Base-by-base conservation (phyloP, 2,329 filamentous ascomycete species). In the Lasiodiplodia theobromae region DNA sequence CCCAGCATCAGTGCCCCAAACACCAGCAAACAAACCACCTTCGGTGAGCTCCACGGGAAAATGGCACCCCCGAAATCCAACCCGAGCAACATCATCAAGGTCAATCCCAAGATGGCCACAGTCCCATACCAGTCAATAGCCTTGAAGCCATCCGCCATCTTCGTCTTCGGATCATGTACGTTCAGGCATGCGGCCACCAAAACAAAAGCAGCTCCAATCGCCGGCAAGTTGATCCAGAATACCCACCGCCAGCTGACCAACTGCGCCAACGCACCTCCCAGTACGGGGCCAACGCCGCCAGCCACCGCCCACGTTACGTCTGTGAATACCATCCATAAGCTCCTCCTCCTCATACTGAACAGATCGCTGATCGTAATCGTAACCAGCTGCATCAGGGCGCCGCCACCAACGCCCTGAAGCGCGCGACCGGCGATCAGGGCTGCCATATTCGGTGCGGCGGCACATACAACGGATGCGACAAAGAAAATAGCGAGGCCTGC, bases 121-220 rank as follows among this genome's bases (percentile, higher is more conserved):
- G 53, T 85, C 7, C 86, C 86, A n/a, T 83, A 78, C 85, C 85
- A 87, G 72, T 87, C 86, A 10, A 88, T 80, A 0, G 85, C 85
- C 66, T 77, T 81, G 54, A 87, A 75, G 0, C 86, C 86, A 1
- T 83, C 74, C 2, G 75, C 18, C 52, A 87, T 77, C 0, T 79
- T 80, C 0, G 86, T 88, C 31, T 81, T 79, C 5, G 86, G 85
- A 62, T 87, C 86, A 69, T 87, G 83, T 18, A 88, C 82, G 70
- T 88, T 83, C 34, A 89, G 76, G 70, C 84, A 86, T 28, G 87
- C 71, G 2, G 86, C 66, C 3, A 88, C 77, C 0, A 88, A 76
- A 3, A 84, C 34, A 31, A 86, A 84, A 0, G 85, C 82, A 0
- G 81, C 73, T 1, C 82, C 85, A 37, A 79, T 82, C 25, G 87